These are phyloP conservation scores for Periconia macrospinosa DNA, from an alignment of 2,329 filamentous ascomycete genomes.

Conservation along the genomic window DNA sequence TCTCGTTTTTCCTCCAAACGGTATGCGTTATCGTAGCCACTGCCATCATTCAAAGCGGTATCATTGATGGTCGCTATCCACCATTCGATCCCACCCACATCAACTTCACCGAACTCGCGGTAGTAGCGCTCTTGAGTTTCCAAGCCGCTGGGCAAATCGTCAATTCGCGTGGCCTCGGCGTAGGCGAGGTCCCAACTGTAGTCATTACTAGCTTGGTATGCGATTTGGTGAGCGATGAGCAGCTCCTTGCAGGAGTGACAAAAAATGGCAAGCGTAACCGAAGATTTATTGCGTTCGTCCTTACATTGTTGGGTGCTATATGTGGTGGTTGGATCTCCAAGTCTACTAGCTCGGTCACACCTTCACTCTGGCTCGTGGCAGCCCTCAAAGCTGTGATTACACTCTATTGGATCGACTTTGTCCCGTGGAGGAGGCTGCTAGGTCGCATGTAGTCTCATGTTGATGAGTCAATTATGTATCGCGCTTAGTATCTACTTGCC, in stretches of 20 bases:
- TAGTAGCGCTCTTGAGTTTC: slow-evolving; percentile 52
- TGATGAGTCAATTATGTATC: background rate
- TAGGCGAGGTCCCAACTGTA: slow-evolving; percentile 58
- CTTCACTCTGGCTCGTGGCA: slow-evolving; percentile 3
- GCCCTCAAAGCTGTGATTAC: slow-evolving; percentile 2
- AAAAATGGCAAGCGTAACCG: slow-evolving; percentile 56
- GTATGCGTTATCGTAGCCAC: slow-evolving; percentile 57
- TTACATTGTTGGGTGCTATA: slow-evolving; percentile 53
- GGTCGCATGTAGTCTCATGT: background rate
- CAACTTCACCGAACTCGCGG: slow-evolving; percentile 43
- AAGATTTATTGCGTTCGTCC: slow-evolving; percentile 48
- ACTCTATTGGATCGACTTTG: background rate
- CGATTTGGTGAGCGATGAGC: slow-evolving; percentile 56
- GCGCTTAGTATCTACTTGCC: no score
- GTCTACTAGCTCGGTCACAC: slow-evolving; percentile 1
- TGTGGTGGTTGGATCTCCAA: slow-evolving; percentile 35
- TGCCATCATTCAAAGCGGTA: slow-evolving; percentile 38
- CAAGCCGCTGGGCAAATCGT: slow-evolving; percentile 59
- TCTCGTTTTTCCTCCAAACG: slow-evolving; percentile 58
- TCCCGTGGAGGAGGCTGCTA: background rate
- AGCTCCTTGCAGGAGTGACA: slow-evolving; percentile 47
- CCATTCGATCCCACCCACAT: background rate
- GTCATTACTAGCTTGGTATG: slow-evolving; percentile 60
- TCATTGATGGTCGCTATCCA: slow-evolving; percentile 1
- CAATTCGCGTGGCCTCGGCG: slow-evolving; percentile 52